Percentiles rank a stretch among this genome's conserved stretches.
Evolutionary conservation across 2,329 filamentous ascomycete genomes (phyloP).

Genomic region (Ophiobolus disseminans): DNA sequence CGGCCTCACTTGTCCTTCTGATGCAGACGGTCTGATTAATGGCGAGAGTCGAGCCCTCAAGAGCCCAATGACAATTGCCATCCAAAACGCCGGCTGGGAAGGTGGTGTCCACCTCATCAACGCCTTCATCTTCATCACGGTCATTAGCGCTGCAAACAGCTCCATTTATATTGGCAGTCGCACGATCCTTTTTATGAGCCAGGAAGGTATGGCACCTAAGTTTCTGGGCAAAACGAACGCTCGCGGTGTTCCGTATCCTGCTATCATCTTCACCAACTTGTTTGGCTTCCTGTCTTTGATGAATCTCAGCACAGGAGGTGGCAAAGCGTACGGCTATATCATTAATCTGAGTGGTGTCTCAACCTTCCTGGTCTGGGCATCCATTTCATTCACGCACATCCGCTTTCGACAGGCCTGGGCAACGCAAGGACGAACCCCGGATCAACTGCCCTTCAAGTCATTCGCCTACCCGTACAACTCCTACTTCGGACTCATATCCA

Average conservation of each 20-base stretch:
- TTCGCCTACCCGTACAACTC: conserved; percentile 59
- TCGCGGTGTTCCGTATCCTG: conserved; percentile 65
- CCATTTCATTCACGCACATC: conserved; percentile 74
- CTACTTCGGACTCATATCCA: conserved; percentile 57
- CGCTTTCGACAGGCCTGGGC: conserved; percentile 71
- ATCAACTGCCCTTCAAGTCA: conserved; percentile 57
- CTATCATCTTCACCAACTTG: conserved; percentile 72
- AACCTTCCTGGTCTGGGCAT: conserved; percentile 75
- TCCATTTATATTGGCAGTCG: conserved; percentile 80
- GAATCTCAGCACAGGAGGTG: conserved; percentile 72
- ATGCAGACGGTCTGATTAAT: conserved; percentile 68
- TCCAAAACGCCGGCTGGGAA: conserved; percentile 76
- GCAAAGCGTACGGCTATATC: conserved; percentile 71
- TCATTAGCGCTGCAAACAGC: conserved; percentile 66
- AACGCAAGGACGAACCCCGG: conserved; percentile 42
- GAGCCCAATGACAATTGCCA: conserved; percentile 56
- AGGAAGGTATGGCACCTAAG: conserved; percentile 72
- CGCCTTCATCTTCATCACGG: conserved; percentile 68
- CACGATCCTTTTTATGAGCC: conserved; percentile 77
- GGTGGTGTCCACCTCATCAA: conserved; percentile 79
- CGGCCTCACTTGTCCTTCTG: conserved; percentile 73
- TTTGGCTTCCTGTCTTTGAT: conserved; percentile 78
- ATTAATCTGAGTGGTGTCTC: conserved; percentile 74
- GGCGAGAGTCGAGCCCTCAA: conserved; percentile 69
- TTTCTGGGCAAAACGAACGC: conserved; percentile 73